A percentile compares a stretch with the other conserved stretches of the same genome.
These are phyloP conservation scores for Trichoderma harzianum DNA, from an alignment of 2,329 filamentous ascomycete genomes.

Conservation along the genomic window DNA sequence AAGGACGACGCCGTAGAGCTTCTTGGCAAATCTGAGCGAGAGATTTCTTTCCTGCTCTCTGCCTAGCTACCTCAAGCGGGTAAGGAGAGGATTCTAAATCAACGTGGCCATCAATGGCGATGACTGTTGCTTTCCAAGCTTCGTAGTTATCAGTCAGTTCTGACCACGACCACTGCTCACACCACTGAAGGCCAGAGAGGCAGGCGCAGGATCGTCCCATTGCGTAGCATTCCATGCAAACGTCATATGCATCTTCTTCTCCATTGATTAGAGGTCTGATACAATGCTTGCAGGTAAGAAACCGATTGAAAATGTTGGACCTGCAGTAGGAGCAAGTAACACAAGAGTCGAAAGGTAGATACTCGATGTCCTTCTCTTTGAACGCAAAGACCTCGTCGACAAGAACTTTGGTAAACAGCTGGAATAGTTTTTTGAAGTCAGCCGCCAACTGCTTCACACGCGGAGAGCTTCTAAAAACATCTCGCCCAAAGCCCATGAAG, in stretches of 20 bases:
- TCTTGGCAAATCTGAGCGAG: slow-evolving; percentile 93
- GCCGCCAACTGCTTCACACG: slow-evolving; percentile 66
- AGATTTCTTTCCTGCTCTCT: slow-evolving; percentile 68
- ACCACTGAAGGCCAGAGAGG: slow-evolving; percentile 81
- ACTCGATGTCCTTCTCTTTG: slow-evolving; percentile 69
- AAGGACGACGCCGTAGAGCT: slow-evolving; percentile 75
- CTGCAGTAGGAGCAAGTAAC: slow-evolving; percentile 95
- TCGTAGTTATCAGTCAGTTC: slow-evolving; percentile 77
- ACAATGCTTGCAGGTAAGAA: slow-evolving; percentile 87
- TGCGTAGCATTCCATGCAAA: slow-evolving; percentile 98
- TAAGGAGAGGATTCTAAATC: slow-evolving; percentile 64
- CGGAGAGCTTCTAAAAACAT: slow-evolving; percentile 41
- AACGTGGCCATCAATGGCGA: slow-evolving; percentile 66
- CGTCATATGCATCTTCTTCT: slow-evolving; percentile 82
- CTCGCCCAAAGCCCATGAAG: slow-evolving; percentile 46
- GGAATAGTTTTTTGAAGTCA: slow-evolving; percentile 80
- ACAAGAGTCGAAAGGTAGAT: slow-evolving; percentile 79
- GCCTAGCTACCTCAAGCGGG: slow-evolving; percentile 66
- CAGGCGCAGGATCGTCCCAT: slow-evolving; percentile 94
- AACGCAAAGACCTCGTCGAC: slow-evolving; percentile 81
- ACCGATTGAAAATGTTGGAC: slow-evolving; percentile 95
- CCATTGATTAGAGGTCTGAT: slow-evolving; percentile 63
- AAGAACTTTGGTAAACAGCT: slow-evolving; percentile 73
- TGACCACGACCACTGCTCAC: slow-evolving; percentile 87
- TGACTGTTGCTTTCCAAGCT: slow-evolving; percentile 73